Evolutionary conservation across 2,329 filamentous ascomycete species (phyloP), one percentile per base, ranked within the genome.

Genomic region (Alternaria sp.): DNA sequence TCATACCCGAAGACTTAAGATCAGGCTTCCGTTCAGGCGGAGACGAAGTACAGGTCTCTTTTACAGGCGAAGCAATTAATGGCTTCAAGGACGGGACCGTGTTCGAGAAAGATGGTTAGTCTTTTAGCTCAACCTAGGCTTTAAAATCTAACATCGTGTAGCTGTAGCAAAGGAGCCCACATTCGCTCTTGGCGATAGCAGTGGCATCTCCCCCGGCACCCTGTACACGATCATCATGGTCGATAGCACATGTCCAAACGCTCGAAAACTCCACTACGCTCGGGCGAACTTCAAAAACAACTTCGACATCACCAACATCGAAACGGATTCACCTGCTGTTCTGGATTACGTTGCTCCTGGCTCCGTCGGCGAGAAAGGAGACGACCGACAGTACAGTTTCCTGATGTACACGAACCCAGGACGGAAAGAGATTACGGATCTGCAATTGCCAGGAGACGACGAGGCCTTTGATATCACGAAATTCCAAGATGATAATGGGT

Each of bases 151-250:
- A 74, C 44, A 25, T 32, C 6, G 17, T 21, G 8, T 50, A 77
- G 76, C 67, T 4, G 74, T 77, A n/a, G 44, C 67, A 51, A 61
- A 65, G 51, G 71, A 72, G 44, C 77, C 77, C 9, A 72, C 66
- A 17, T 79, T 79, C 36, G 77, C 76, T 9, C 68, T 79, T 3
- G 77, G 77, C 25, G 77, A 79, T 61, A 73, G 69, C 54, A 73
- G 70, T 17, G 74, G 72, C 44, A 78, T 80, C 50, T 61, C 65
- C 3, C 66, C 75, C 6, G 57, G 23, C n/a, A 69, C 66, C 0
- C 61, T 69, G 13, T 79, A 76, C 62, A 77, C 72, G 11, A 69
- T 79, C 28, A 47, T 77, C 46, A 69, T 79, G 67, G 50, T 79
- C 10, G 77, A 80, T 63, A 77, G 75, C 19, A 78, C 77, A 28